Percentiles rank a stretch among this genome's conserved stretches.
phyloP scores from a whole-genome alignment of 805 yeast species.

The Metschnikowia drakensbergensis region DNA sequence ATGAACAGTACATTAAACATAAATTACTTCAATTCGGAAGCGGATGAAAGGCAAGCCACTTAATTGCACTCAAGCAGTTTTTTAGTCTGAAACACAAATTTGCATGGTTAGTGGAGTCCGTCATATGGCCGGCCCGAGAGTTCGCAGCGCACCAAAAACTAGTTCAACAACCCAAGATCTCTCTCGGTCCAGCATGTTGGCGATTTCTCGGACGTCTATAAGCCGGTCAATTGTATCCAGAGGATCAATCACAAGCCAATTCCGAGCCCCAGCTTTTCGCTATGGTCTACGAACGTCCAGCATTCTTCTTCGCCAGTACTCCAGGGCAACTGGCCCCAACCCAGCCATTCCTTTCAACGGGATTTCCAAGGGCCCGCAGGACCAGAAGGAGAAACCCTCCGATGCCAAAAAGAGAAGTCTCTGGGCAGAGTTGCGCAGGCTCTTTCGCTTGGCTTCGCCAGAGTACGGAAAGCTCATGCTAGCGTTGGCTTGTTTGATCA shows the following conservation, averaged over 20 bases:
- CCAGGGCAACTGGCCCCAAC: not conserved
- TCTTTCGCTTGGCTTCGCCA: constrained; percentile 18
- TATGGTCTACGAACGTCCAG: constrained; percentile 2
- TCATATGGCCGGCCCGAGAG: not conserved
- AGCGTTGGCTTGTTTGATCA: constrained; percentile 61
- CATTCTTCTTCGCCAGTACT: not conserved
- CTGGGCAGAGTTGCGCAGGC: constrained; percentile 11
- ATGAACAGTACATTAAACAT: too few relatives aligned
- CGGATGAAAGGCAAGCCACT: too few relatives aligned
- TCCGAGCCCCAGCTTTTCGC: not conserved
- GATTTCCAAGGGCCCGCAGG: not conserved
- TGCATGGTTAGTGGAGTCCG: not conserved
- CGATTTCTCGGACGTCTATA: not conserved
- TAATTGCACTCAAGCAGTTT: too few relatives aligned
- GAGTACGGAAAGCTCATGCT: constrained; percentile 22
- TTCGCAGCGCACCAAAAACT: constrained; percentile 4
- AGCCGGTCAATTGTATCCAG: not conserved
- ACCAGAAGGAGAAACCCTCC: not conserved
- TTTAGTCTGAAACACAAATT: too few relatives aligned
- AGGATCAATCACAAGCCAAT: not conserved
- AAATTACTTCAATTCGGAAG: too few relatives aligned
- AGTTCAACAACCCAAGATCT: not conserved
- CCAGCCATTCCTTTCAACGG: not conserved
- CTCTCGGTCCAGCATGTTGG: not conserved
- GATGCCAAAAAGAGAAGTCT: constrained; percentile 2